Conservation (phyloP, 2,329 filamentous ascomycete species). For the Coniella lustricola region DNA sequence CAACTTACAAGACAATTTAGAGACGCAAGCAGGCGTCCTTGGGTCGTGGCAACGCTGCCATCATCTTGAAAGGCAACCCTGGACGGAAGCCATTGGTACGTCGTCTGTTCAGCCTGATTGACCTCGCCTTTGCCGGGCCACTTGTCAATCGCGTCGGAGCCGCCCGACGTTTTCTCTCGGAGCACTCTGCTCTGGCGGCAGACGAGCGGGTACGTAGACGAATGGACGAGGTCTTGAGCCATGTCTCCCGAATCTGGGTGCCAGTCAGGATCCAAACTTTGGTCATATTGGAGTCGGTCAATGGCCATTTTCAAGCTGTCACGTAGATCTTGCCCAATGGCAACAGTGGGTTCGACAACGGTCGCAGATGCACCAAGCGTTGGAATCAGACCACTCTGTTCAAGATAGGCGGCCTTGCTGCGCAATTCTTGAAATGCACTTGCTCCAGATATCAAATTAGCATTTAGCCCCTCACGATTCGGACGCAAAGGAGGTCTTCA, state of each 20-base stretch:
- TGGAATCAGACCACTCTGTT: conserved; percentile 5
- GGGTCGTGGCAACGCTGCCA: conserved; percentile 38
- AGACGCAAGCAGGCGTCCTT: conserved; percentile 47
- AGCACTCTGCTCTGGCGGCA: conserved; percentile 32
- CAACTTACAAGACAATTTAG: conserved; percentile 36
- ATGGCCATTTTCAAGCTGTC: conserved; percentile 6
- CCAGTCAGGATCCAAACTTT: conserved; percentile 37
- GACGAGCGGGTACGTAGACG: conserved; percentile 45
- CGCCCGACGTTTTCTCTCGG: not conserved
- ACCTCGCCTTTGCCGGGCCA: conserved; percentile 12
- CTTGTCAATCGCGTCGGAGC: conserved; percentile 2
- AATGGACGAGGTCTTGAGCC: conserved; percentile 48
- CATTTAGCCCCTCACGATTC: too few species aligned
- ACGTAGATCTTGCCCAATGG: conserved; percentile 6
- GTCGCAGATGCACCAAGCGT: conserved; percentile 8
- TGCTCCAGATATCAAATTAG: not conserved
- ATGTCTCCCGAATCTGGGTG: conserved; percentile 41
- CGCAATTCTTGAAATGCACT: conserved; percentile 16
- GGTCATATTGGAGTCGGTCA: conserved; percentile 32
- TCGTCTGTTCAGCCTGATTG: not conserved
- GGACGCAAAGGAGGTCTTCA: not conserved
- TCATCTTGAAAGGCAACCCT: conserved; percentile 23
- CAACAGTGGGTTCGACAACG: conserved; percentile 10
- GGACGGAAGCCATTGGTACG: conserved; percentile 18
- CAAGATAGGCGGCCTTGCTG: conserved; percentile 12